A percentile compares a stretch with the other conserved stretches of the same genome.
Conservation (phyloP, 208 protist species). For the Acanthamoeba royreba region DNA sequence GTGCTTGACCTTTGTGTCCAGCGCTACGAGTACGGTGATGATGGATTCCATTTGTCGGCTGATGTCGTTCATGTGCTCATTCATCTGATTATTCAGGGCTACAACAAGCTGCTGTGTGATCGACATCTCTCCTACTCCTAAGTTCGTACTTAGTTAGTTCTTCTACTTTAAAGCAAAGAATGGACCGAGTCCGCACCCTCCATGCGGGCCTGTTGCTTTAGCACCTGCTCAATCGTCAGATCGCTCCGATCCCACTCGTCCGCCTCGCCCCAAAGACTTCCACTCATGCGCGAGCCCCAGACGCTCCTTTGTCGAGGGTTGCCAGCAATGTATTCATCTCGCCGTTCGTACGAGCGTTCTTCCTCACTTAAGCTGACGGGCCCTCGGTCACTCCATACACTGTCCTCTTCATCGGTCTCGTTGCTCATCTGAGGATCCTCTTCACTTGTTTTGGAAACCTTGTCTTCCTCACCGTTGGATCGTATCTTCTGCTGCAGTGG, state of each 20-base stretch:
- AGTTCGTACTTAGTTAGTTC: too few species aligned
- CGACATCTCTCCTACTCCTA: constrained; percentile 15
- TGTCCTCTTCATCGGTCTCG: too few species aligned
- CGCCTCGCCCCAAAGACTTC: background rate
- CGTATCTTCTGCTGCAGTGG: too few species aligned
- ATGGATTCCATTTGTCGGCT: constrained; percentile 15
- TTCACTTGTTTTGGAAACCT: too few species aligned
- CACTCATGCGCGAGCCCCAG: background rate
- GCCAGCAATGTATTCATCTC: too few species aligned
- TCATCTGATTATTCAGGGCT: constrained; percentile 36
- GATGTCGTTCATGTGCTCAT: constrained; percentile 26
- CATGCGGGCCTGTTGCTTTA: background rate
- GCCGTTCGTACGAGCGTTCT: background rate
- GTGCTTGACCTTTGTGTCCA: constrained; percentile 23
- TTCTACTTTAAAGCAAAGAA: too few species aligned
- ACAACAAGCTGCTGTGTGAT: constrained; percentile 36
- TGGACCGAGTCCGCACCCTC: too few species aligned
- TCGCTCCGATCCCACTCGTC: background rate
- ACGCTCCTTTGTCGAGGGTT: too few species aligned
- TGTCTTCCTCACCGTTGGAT: too few species aligned
- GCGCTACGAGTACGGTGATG: background rate
- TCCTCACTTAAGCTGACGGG: background rate
- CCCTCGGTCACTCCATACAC: too few species aligned
- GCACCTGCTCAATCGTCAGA: background rate
- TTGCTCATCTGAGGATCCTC: too few species aligned